Evolutionary conservation across 1,284 basidiomycete species (phyloP).

Genomic region (Ganoderma sp.): DNA sequence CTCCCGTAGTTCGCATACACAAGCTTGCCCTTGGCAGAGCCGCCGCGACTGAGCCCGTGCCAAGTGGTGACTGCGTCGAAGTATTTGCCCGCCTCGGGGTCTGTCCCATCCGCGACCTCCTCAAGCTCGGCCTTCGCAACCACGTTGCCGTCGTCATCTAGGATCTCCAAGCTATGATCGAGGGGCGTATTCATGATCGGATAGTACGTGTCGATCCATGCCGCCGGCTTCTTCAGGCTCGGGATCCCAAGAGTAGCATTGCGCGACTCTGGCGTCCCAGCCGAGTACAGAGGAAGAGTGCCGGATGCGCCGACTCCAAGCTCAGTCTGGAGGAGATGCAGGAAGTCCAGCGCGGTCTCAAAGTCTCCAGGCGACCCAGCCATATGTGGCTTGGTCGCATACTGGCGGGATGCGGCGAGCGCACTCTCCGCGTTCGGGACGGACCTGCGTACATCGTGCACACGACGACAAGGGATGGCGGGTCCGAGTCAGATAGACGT

Average conservation of each 20-base stretch:
- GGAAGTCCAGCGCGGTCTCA: slow-evolving; percentile 65
- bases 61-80: slow-evolving; percentile 65
- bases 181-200: slow-evolving; percentile 82
- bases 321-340: slow-evolving; percentile 67
- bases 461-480: not conserved
- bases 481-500: not conserved
- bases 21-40: slow-evolving; percentile 69
- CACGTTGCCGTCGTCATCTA: slow-evolving; percentile 57
- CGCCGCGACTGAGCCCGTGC: slow-evolving; percentile 71
- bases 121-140: slow-evolving; percentile 72
- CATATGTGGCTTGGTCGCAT: slow-evolving; percentile 73
- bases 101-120: slow-evolving; percentile 68
- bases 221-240: slow-evolving; percentile 54
- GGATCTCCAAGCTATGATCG: slow-evolving; percentile 65
- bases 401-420: slow-evolving; percentile 59
- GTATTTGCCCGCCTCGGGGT: slow-evolving; percentile 68
- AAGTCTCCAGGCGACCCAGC: slow-evolving; percentile 73
- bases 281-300: slow-evolving; percentile 62
- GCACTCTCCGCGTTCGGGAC: slow-evolving; percentile 63
- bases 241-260: slow-evolving; percentile 66
- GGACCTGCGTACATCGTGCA: slow-evolving; percentile 48
- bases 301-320: slow-evolving; percentile 54
- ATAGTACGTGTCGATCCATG: slow-evolving; percentile 86
- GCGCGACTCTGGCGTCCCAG: slow-evolving; percentile 69
- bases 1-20: slow-evolving; percentile 85